Percentiles rank a stretch among this genome's conserved stretches.
Conservation (phyloP, 176 grass and related monocot species). For the Sorghum bicolor region Sorghum_bicolor_NCBIv3 NC_012872.2:68770001-68770500, state of each 20-base stretch:
- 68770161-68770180: neutral
- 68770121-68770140: neutral
- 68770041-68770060: neutral
- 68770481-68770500: neutral
- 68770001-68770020: neutral
- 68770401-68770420: neutral
- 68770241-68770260: neutral
- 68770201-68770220: neutral
- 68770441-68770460: neutral
- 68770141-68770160: neutral
- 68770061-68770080: neutral
- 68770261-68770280: neutral
- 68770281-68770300: neutral
- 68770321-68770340: conserved; percentile 9
- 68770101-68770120: neutral
- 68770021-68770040: neutral
- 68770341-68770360: too few species aligned
- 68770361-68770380: too few species aligned
- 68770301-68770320: neutral
- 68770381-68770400: neutral
- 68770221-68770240: neutral
- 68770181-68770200: neutral
- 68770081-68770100: neutral
- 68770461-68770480: neutral
- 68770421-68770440: neutral